A percentile compares a stretch with the other conserved stretches of the same genome.
Evolutionary conservation across 768 basidiomycete genomes (phyloP).

Genomic region (Hysterangium stoloniferum): DNA sequence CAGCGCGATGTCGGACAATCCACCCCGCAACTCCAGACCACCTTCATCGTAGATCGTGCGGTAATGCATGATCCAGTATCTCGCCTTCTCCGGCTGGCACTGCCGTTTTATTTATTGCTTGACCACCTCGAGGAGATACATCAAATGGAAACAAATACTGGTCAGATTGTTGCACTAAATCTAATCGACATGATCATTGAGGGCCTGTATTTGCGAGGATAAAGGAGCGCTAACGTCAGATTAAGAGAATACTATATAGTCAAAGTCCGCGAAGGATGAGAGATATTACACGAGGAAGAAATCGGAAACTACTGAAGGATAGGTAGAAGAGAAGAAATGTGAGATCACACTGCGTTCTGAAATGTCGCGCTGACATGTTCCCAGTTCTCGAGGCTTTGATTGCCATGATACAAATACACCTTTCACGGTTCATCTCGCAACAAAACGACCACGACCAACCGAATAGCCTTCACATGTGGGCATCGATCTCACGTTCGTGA

Average conservation of each 20-base stretch:
- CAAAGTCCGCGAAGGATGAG: conserved; percentile 20
- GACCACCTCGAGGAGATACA: too few relatives aligned
- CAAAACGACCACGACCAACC: conserved; percentile 22
- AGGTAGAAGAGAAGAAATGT: conserved; percentile 88
- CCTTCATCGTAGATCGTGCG: too few relatives aligned
- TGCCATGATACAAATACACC: conserved; percentile 59
- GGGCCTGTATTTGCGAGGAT: conserved; percentile 59
- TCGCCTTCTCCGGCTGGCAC: too few relatives aligned
- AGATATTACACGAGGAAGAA: conserved; percentile 29
- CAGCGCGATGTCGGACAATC: too few relatives aligned
- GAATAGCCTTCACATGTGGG: conserved; percentile 18
- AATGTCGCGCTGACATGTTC: conserved; percentile 13
- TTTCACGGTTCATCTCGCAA: conserved; percentile 71
- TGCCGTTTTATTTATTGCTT: too few relatives aligned
- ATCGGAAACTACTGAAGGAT: conserved; percentile 49
- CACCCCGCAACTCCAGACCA: too few relatives aligned
- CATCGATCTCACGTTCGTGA: conserved; percentile 6
- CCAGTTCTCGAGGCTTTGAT: conserved; percentile 79
- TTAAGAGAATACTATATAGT: conserved; percentile 28
- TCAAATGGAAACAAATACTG: too few relatives aligned
- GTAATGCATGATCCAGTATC: too few relatives aligned
- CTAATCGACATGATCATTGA: too few relatives aligned
- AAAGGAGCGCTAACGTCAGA: conserved; percentile 45
- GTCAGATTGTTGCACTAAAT: too few relatives aligned
- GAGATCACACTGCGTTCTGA: too few relatives aligned